phyloP scores from a whole-genome alignment of 164 flowering plant species.

The Houttuynia cordata region DNA sequence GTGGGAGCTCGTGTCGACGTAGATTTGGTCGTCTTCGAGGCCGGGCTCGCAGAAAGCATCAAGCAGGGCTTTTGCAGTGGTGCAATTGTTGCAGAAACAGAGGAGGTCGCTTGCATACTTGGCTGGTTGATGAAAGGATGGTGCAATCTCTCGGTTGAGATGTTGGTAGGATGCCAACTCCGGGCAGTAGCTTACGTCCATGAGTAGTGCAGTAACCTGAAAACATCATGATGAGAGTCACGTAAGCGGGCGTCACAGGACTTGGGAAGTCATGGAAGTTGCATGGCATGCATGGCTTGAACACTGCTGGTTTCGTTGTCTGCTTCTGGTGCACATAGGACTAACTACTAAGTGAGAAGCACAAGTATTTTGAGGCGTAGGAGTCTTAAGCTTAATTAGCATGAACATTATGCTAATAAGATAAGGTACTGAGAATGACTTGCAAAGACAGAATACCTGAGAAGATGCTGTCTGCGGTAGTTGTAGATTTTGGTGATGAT shows the following conservation, averaged over 20 bases:
- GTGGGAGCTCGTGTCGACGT: not conserved
- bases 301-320: no score
- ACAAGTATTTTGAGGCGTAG: no score
- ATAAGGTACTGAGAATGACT: no score
- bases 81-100: slow-evolving; percentile 1
- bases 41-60: not conserved
- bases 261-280: not conserved
- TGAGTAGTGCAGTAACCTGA: not conserved
- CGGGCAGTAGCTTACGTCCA: not conserved
- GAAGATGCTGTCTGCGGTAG: not conserved
- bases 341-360: no score
- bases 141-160: not conserved
- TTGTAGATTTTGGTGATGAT: not conserved
- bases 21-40: not conserved
- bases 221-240: not conserved
- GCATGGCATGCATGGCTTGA: not conserved
- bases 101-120: not conserved
- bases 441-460: not conserved
- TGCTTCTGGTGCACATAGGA: no score
- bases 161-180: not conserved
- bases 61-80: not conserved
- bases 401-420: not conserved
- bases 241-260: no score
- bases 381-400: no score
- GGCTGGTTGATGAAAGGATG: not conserved